Base-by-base conservation (phyloP, 148 eudicot genomes). In the Selenicereus undatus region DNA sequence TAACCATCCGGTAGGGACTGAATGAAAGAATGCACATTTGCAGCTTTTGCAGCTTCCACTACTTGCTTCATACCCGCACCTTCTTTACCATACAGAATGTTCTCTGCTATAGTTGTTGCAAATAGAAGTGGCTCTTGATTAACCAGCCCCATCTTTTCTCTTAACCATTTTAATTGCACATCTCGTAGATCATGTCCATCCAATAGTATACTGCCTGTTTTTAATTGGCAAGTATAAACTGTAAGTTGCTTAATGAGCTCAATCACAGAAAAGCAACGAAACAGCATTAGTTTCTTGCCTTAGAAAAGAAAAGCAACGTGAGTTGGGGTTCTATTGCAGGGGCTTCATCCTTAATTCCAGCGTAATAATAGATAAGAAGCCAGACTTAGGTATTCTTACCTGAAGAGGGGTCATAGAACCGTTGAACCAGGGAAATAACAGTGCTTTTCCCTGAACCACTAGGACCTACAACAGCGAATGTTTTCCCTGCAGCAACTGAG, bases 391-490 rank as follows among this genome's bases (percentile, higher is more conserved):
- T 85, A 90, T 30, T 62, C 27, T 65, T 65, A 65, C 96, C 96
- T 86, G 92, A 86, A 76, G 78, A 79, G 56, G 97, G 94, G 21
- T 87, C 82, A 62, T 92, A 92, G 79, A 92, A 92, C 24, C 93
- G 84, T 82, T 92, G 92, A 70, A 92, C 74, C 88, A 91, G 52
- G 71, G 91, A 90, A 76, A 93, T 82, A 20, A 90, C 78, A 5
- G 94, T 93, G 89, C 94, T 91, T 83, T 93, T 93, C 45, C 97
- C 97, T 1, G 94, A 91, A 32, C 97, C 97, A 82, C 97, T 93
- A 68, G 90, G 91, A 74, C 97, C 97, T 18, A 93, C 97, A 74
- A 93, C 73, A 76, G 97, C 97, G 79, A 88, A 84, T n/a, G 87
- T 87, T 84, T 89, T 88, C 22, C 97, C 97, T 26, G 91, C 89